phyloP scores from a whole-genome alignment of 2,329 filamentous ascomycete genomes.

The Neofusicoccum umdonicola region DNA sequence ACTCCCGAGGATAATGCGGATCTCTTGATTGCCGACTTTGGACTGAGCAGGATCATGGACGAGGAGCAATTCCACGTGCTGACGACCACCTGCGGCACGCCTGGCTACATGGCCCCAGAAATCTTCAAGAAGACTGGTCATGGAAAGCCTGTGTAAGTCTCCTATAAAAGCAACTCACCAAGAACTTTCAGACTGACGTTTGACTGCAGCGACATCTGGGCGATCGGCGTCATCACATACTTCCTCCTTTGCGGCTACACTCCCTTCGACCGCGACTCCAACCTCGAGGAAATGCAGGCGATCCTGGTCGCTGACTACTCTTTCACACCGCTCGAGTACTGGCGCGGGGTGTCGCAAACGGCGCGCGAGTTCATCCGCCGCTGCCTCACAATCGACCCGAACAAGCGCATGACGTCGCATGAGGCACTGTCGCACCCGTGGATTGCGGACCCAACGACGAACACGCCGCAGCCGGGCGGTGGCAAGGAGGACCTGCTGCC shows the following conservation, averaged over 20 bases:
- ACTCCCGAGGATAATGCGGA: constrained; percentile 98
- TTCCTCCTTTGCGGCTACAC: constrained; percentile 98
- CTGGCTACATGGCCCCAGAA: constrained; percentile 98
- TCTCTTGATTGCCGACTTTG: constrained; percentile 94
- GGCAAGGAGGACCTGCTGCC: constrained; percentile 57
- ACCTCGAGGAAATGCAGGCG: constrained; percentile 99
- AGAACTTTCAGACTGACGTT: background rate
- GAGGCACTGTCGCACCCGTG: constrained; percentile 66
- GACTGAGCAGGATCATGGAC: constrained; percentile 95
- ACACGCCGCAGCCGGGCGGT: constrained; percentile 26
- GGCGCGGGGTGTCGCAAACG: constrained; percentile 81
- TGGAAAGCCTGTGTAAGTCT: constrained; percentile 80
- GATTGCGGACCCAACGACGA: constrained; percentile 58
- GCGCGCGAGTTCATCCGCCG: constrained; percentile 87
- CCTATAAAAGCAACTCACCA: background rate
- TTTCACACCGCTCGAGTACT: constrained; percentile 93
- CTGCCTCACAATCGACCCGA: constrained; percentile 88
- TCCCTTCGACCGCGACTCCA: constrained; percentile 93
- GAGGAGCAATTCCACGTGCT: constrained; percentile 97
- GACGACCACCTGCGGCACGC: constrained; percentile 95
- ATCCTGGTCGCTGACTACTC: constrained; percentile 95
- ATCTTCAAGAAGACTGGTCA: constrained; percentile 99
- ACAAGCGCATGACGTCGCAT: constrained; percentile 85
- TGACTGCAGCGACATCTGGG: constrained; percentile 76
- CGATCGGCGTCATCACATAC: constrained; percentile 97